Evolutionary conservation across 345 rosid genomes (phyloP), one percentile per base, ranked within the genome.

Genomic region (Gossypium bickii): DNA sequence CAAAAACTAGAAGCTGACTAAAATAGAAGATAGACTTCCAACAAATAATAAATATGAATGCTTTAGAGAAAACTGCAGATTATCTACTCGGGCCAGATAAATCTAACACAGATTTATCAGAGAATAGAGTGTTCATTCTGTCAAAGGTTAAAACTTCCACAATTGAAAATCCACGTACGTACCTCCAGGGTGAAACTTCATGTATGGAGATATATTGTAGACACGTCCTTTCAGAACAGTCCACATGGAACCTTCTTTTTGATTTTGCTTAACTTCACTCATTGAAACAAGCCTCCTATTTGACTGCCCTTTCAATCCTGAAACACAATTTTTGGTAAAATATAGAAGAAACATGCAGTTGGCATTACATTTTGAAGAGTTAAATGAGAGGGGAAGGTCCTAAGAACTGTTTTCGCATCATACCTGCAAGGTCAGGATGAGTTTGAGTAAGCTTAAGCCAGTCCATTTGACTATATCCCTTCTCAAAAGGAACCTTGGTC

Each of bases 171-270:
- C 27, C 52, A 68, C 16, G 53, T 9, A 4, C 79, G 43, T 81
- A 89, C 96, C 97, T 85, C 97, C 97, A 0, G 97, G 98, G 84
- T 91, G 99, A 78, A 93, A 95, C 67, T 90, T 95, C 98, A 91
- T 88, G 78, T 89, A 93, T 34, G 99, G 99, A 3, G 90, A 74
- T 77, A 95, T 74, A 89, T 95, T 91, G 80, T 95, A 93, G 1
- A 90, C 97, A 1, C 84, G 89, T 15, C 99, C 97, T 85, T 91
- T 91, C 67, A 95, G 76, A 72, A 93, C 94, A 65, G 97, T 91
- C 99, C 98, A 93, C 97, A 90, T 91, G 5, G 92, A 88, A 77
- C 90, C 97, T 80, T 90, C 97, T 43, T 72, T 52, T 79, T 74
- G 82, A 74, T 93, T 93, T 80, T 85, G 81, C 81, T 91, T 93